Evolutionary conservation across 352 stramenopile genomes (phyloP), one percentile per base, ranked within the genome.

Genomic region (Saprolegnia diclina): DNA sequence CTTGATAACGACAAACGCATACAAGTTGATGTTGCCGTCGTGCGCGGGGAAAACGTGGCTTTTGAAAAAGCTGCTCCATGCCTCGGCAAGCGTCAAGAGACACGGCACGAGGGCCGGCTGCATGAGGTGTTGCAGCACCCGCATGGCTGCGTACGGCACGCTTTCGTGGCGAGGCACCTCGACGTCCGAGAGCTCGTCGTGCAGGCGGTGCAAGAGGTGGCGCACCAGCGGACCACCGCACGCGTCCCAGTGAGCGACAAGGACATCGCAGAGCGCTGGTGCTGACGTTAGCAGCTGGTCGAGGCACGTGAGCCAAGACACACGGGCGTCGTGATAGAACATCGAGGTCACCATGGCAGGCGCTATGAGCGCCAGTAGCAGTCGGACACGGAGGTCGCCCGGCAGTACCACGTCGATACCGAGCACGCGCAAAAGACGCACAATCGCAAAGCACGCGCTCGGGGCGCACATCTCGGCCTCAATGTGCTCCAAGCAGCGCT

Each of bases 251-350:
- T 22, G 24, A 54, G n/a, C 5, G n/a, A 5, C 46, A 54, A 54
- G 46, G 2, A 54, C 5, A 6, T 29, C n/a, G n/a, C 46, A 54
- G 46, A 54, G 46, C 46, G 24, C 46, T 54, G 29, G 29, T 6
- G 29, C 29, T 5, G 29, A 35, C 46, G 5, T 22, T 5, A 54
- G 46, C 24, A 54, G 5, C 29, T 54, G 24, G 24, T 54, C n/a
- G 46, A 54, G n/a, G 46, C 46, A 54, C 24, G 46, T 5, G n/a
- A 54, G n/a, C 46, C 46, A 54, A 5, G n/a, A 54, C 46, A 54
- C n/a, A 5, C 46, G n/a, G 2, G n/a, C 46, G 46, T 29, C 5
- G 24, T 5, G 46, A 5, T 54, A 2, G 29, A 35, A 5, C 5
- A 35, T 35, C 29, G 29, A 35, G 29, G 29, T 35, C 29, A 35